Evolutionary conservation across 2,329 filamentous ascomycete species (phyloP).

Genomic region (Aspergillus udagawae): DNA sequence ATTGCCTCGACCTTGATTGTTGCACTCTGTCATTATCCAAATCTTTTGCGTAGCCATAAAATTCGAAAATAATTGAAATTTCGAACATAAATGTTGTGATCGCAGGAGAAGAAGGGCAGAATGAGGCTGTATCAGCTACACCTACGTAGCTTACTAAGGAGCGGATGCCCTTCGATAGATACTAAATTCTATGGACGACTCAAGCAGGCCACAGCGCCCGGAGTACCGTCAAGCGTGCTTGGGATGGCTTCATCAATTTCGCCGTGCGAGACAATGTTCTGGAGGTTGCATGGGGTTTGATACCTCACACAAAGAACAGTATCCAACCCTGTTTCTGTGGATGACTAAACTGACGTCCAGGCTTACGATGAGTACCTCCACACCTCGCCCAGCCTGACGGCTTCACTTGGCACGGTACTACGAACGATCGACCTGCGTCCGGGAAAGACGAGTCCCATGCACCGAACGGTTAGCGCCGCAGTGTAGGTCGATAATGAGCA

Average conservation of each 20-base stretch:
- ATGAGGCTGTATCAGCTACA: no score
- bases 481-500: no score
- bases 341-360: conserved; percentile 30
- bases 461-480: conserved; percentile 34
- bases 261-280: conserved; percentile 71
- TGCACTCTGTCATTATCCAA: no score
- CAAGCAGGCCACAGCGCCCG: conserved; percentile 37
- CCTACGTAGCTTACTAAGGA: no score
- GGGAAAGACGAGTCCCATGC: conserved; percentile 30
- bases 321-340: conserved; percentile 22
- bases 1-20: no score
- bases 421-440: conserved; percentile 34
- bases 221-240: conserved; percentile 49
- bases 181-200: no score
- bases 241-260: conserved; percentile 67
- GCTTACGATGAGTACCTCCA: conserved; percentile 32
- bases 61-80: no score
- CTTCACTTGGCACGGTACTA: conserved; percentile 28
- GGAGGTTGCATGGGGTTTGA: conserved; percentile 70
- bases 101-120: no score
- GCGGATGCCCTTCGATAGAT: no score
- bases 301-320: conserved; percentile 33
- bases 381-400: conserved; percentile 30
- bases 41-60: no score
- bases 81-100: no score